Percentiles rank a stretch among this genome's conserved stretches.
These are phyloP conservation scores for Phytophthora palmivora DNA, from an alignment of 352 stramenopile genomes.

Conservation along the genomic window DNA sequence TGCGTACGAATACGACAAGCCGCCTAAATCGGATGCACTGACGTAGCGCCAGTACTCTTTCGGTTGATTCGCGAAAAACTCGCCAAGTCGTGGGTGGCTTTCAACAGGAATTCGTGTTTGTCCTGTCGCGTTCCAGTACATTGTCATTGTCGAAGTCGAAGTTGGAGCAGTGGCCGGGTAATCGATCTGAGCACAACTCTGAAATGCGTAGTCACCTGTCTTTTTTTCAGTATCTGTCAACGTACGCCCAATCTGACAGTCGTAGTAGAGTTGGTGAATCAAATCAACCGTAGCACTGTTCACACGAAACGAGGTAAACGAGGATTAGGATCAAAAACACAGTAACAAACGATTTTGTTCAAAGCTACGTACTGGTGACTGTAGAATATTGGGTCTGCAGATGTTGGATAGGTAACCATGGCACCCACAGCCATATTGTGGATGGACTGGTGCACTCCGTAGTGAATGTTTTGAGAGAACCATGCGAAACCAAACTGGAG, in stretches of 20 bases:
- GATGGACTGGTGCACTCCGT: slow-evolving; percentile 69
- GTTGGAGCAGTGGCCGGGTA: no score
- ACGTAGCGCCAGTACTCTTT: slow-evolving; percentile 75
- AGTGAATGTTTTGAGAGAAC: slow-evolving; percentile 71
- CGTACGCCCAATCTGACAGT: no score
- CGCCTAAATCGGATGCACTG: slow-evolving; percentile 50
- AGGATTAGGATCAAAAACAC: slow-evolving; percentile 4
- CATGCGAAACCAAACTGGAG: slow-evolving; percentile 49
- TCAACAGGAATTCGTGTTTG: no score
- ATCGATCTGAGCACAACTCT: no score
- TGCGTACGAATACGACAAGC: slow-evolving; percentile 70
- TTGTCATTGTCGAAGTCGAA: no score
- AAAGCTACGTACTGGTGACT: slow-evolving; percentile 68
- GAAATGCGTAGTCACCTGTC: no score
- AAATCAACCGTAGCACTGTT: slow-evolving; percentile 64
- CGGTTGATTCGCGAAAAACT: no score
- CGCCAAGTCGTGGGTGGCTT: no score
- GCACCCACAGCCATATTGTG: slow-evolving; percentile 59
- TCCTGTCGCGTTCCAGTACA: no score
- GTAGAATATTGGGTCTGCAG: slow-evolving; percentile 80
- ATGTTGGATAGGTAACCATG: slow-evolving; percentile 54
- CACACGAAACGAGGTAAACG: background rate
- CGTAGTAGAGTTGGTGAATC: slow-evolving; percentile 69
- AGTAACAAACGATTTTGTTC: background rate
- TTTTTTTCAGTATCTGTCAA: no score